Base-by-base conservation (phyloP, 768 basidiomycete species). In the Tulasnella sp. region DNA sequence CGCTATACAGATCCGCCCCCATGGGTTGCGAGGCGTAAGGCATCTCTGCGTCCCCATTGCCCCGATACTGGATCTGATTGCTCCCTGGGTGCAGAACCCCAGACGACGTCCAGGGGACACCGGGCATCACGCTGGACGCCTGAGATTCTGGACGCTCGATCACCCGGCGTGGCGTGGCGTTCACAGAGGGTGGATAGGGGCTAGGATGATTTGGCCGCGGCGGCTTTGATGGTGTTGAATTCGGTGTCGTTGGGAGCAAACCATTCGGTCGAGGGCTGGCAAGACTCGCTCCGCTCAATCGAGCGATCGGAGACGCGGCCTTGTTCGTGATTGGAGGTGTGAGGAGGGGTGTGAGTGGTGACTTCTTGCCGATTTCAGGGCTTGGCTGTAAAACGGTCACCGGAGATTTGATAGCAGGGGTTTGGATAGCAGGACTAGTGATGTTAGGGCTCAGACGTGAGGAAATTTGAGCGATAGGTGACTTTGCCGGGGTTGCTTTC, bases 11-110 rank as follows among this genome's bases (percentile, higher is more conserved):
- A 1, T 31, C 59, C 4, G 59, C 51, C 3, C 42, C 59, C 51
- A 53, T 60, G 4, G 59, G 24, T 22, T 52, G 25, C 25, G 50
- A 58, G 11, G 44, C 30, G 25, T 60, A 60, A 19, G 49, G 53
- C 0, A 19, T 2, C 11, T 60, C 42, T 19, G n/a, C 21, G n/a
- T n/a, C 27, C 7, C n/a, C 27, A 48, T 29, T 29, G 46, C 27
- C 27, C 19, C 11, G 5, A 22, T 48, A 22, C 19, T 21, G 46
- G 46, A 48, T 48, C 7, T 48, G 46, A n/a, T 29, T 48, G 46
- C 7, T 34, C 49, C 57, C 57, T 43, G 54, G 41, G 4, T 56
- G 54, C 27, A 59, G 19, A 3, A 42, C 24, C 11, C 57, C 57
- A 10, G 57, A 59, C 0, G 57, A 59, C 10, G 29, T 38, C 57